Evolutionary conservation across 768 basidiomycete genomes (phyloP), one percentile per base, ranked within the genome.

Genomic region (Termitomyces sp.): DNA sequence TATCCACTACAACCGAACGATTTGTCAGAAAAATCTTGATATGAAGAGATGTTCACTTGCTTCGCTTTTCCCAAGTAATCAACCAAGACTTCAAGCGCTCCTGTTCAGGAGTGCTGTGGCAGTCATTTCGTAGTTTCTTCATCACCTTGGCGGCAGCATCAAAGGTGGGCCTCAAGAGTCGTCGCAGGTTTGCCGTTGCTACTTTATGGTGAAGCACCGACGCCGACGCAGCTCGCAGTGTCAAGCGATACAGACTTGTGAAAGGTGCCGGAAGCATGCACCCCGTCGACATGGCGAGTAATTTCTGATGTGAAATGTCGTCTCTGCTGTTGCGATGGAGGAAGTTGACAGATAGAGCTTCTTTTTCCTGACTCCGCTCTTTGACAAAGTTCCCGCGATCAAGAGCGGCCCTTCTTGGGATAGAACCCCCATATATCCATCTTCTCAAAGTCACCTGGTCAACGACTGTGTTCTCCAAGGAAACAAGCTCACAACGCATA

Each of bases 161-260:
- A 56, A 87, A 87, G 1, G 71, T 61, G 10, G 85, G 82, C 40
- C 84, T 70, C 70, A 78, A 83, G 26, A 84, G 66, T 41, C 59
- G 65, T 37, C 78, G 74, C 5, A 86, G 63, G 51, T 75, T 74
- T 26, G 64, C 64, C n/a, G 73, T 74, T 1, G 78, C 74, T 8
- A 60, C 58, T 8, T 64, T 65, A 26, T 84, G 75, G 56, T 84
- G 77, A 10, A 87, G 70, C 19, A 86, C 84, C 2, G 85, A 74
- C 11, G 82, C 79, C 19, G 83, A 79, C 21, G 70, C 70, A 21
- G 81, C 74, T 37, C 85, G 76, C 30, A 87, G 68, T 59, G 82
- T 75, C 5, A 88, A 72, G 15, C 85, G 77, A 59, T 87, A 87
- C 1, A 84, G 63, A 56, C 83, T 83, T 11, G 66, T 81, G 59